Evolutionary conservation across 441 rosid species (phyloP).

Genomic region (Manihot esculenta): DNA sequence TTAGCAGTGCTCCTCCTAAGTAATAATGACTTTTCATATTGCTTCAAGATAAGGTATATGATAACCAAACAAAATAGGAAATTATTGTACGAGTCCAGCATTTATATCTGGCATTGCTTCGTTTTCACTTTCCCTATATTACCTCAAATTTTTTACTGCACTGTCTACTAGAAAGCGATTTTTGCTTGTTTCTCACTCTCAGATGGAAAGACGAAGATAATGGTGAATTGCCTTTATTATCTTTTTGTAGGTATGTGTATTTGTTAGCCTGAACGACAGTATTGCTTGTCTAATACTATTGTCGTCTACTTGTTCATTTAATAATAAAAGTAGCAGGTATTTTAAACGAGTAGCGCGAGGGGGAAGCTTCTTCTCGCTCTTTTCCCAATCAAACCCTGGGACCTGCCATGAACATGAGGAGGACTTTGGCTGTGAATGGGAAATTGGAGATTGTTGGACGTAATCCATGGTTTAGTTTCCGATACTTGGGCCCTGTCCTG

Average conservation of each 20-base stretch:
- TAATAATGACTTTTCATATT: neutral
- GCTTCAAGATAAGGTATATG: neutral
- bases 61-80: neutral
- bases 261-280: neutral
- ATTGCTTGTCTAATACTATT: neutral
- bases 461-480: neutral
- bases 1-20: neutral
- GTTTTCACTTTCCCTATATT: neutral
- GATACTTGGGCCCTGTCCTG: neutral
- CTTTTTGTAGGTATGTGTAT: neutral
- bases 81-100: neutral
- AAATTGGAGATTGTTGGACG: too few species aligned
- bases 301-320: neutral
- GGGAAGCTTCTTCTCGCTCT: conserved; percentile 1
- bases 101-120: neutral
- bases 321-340: neutral
- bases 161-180: too few species aligned
- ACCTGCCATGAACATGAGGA: neutral
- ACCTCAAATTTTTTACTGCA: too few species aligned
- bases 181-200: too few species aligned
- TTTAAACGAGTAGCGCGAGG: neutral
- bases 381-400: neutral
- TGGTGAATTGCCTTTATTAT: too few species aligned
- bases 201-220: too few species aligned
- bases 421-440: neutral